A percentile compares a stretch with the other conserved stretches of the same genome.
phyloP scores from a whole-genome alignment of 1,139 yeast genomes.

The Diutina rugosa region DNA sequence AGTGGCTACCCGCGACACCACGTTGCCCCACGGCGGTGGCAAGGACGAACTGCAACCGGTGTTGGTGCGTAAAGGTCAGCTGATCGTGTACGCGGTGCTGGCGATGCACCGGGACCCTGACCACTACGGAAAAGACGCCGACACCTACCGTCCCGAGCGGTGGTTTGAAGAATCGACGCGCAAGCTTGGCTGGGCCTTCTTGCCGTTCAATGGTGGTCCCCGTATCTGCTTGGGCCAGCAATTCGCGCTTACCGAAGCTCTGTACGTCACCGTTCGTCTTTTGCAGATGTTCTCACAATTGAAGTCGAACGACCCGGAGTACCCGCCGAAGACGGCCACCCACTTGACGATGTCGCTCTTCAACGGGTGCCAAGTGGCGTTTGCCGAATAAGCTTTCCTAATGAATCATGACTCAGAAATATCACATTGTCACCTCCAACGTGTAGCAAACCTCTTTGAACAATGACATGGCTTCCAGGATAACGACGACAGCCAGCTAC shows the following conservation, averaged over 20 bases:
- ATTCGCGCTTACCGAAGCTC: conserved; percentile 42
- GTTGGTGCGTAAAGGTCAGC: conserved; percentile 32
- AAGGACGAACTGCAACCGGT: conserved; percentile 27
- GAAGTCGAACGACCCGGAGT: neutral
- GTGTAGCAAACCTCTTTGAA: too few relatives aligned
- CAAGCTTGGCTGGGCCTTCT: conserved; percentile 35
- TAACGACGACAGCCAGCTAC: too few relatives aligned
- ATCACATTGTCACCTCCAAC: too few relatives aligned
- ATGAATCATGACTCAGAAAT: too few relatives aligned
- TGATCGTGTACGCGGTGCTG: conserved; percentile 31
- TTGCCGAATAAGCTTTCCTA: neutral
- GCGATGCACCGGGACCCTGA: conserved; percentile 31
- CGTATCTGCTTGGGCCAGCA: conserved; percentile 15
- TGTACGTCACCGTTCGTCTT: conserved; percentile 30
- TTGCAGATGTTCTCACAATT: conserved; percentile 8
- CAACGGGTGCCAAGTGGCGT: neutral
- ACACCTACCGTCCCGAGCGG: conserved; percentile 36
- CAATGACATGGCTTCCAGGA: too few relatives aligned
- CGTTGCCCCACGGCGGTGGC: conserved; percentile 1
- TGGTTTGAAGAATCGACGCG: conserved; percentile 35
- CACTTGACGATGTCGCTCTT: neutral
- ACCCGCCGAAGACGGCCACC: neutral
- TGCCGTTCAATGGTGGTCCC: conserved; percentile 20
- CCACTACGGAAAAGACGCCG: conserved; percentile 36
- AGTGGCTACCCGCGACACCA: neutral